Evolutionary conservation across 2,329 filamentous ascomycete genomes (phyloP), one percentile per base, ranked within the genome.

Genomic region (Colletotrichum siamense): DNA sequence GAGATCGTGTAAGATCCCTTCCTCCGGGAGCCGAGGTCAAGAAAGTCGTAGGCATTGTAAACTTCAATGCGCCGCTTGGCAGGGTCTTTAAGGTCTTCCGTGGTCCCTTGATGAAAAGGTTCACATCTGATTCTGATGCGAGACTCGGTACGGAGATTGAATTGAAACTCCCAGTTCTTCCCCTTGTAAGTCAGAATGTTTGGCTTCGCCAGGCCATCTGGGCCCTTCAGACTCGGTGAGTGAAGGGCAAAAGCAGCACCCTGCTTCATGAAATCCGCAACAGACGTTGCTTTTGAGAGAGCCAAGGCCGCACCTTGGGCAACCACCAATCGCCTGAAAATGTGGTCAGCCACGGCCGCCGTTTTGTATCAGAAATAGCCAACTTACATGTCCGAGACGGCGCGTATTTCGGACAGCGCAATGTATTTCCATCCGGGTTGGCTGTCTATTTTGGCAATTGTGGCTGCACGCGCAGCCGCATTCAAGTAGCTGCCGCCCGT

Each of bases 81-180:
- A 0, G 44, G 44, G 12, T 22, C 44, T 7, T 52, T 22, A 0
- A 52, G 44, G 44, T 52, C 6, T 0, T 22, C 44, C 10, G 1
- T 52, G 44, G 18, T 22, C 44, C n/a, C 44, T 12, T 22, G 44
- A 13, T 52, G 44, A 22, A 52, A 52, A 4, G 44, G 44, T 52
- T 52, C 44, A 13, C 44, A 22, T 52, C 44, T 52, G n/a, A 52
- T 7, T 13, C 44, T 10, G 0, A 52, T 22, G 44, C 18, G 44
- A 52, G 44, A 52, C 44, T 52, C 16, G 6, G n/a, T 52, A 52
- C n/a, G 44, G n/a, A 52, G 44, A 12, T 52, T 0, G n/a, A 52
- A 22, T 22, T 3, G 3, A 2, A 52, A 22, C 0, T 52, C 44
- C 44, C 44, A 52, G n/a, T 5, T 22, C 3, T 22, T n/a, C 0